Evolutionary conservation across 2,329 filamentous ascomycete genomes (phyloP).

Genomic region (Tolypocladium tundrense): DNA sequence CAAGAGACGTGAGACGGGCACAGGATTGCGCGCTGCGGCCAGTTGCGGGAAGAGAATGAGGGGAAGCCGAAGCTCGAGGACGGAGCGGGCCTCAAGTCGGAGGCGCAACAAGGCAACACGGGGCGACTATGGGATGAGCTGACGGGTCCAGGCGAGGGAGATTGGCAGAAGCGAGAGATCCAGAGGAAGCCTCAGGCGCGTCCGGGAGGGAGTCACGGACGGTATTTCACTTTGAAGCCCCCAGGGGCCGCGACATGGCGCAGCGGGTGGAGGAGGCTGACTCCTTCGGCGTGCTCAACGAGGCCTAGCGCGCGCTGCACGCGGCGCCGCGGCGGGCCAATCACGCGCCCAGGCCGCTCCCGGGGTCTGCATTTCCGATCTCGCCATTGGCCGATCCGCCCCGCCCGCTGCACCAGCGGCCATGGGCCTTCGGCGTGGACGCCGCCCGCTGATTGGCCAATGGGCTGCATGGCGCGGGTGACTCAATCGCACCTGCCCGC

Average conservation of each 20-base stretch:
- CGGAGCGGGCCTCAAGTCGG: background rate
- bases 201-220: conserved; percentile 20
- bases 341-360: conserved; percentile 3
- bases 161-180: conserved; percentile 7
- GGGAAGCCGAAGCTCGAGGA: conserved; percentile 3
- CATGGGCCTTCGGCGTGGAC: conserved; percentile 24
- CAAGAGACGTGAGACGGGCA: background rate
- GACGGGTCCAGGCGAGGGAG: conserved; percentile 1
- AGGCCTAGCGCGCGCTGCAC: conserved; percentile 20
- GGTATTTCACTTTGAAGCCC: conserved; percentile 21
- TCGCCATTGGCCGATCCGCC: conserved; percentile 15
- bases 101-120: background rate
- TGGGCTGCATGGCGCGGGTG: conserved; percentile 14
- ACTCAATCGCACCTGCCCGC: conserved; percentile 15
- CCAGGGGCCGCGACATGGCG: conserved; percentile 19
- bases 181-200: conserved; percentile 20
- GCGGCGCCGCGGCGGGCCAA: conserved; percentile 14
- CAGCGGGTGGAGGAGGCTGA: conserved; percentile 19
- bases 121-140: background rate
- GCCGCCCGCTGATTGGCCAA: conserved; percentile 20
- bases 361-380: conserved; percentile 2
- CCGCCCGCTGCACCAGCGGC: conserved; percentile 11
- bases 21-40: background rate
- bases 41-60: background rate
- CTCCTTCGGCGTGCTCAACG: conserved; percentile 34